Evolutionary conservation across 108 stramenopile species (phyloP).

Genomic region (Aurantiochytrium sp.): DNA sequence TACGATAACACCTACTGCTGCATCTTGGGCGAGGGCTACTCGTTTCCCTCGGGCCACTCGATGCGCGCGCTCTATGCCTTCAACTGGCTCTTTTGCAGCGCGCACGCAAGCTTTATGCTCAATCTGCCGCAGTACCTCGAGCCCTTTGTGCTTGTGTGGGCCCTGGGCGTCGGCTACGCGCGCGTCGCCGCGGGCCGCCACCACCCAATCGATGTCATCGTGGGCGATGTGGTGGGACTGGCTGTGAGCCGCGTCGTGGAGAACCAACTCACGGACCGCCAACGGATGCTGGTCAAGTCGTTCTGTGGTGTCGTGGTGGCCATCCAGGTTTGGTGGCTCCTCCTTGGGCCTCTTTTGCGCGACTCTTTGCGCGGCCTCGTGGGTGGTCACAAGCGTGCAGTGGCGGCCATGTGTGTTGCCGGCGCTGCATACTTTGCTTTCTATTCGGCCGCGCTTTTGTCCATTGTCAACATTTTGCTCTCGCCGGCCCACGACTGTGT

Average conservation of each 20-base stretch:
- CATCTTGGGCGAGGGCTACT: slow-evolving; percentile 31
- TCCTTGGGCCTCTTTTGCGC: background rate
- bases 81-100: slow-evolving; percentile 24
- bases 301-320: background rate
- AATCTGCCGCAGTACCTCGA: background rate
- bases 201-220: slow-evolving; percentile 31
- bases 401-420: background rate
- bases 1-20: background rate
- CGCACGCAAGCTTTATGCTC: background rate
- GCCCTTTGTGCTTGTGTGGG: background rate
- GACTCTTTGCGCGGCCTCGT: background rate
- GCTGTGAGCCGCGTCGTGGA: background rate
- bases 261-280: background rate
- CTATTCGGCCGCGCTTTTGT: background rate
- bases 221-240: slow-evolving; percentile 13
- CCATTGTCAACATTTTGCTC: background rate
- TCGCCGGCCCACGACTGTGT: background rate
- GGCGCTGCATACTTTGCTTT: background rate
- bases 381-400: background rate
- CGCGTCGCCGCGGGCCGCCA: slow-evolving; percentile 33
- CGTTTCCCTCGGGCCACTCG: slow-evolving; percentile 36
- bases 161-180: slow-evolving; percentile 1
- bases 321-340: background rate
- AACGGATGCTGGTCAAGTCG: background rate
- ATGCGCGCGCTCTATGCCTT: slow-evolving; percentile 15